These are phyloP conservation scores for Saturnispora besseyi DNA, from an alignment of 805 yeast genomes.

Conservation along the genomic window DNA sequence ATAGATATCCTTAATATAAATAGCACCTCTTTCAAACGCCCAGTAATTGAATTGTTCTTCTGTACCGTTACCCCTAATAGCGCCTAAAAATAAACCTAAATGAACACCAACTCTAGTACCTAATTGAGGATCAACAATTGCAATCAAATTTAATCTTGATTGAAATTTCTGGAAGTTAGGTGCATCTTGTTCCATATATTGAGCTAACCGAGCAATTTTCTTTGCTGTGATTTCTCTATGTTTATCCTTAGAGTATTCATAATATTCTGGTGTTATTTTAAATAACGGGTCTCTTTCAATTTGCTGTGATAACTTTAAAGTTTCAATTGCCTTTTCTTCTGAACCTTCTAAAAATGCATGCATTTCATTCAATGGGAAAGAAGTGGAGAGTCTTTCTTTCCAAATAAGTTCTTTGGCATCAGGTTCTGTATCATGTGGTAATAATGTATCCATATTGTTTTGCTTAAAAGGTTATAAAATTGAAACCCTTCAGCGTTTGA, in stretches of 20 bases:
- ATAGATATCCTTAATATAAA: conserved; percentile 49
- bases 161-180: conserved; percentile 39
- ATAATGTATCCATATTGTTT: conserved; percentile 6
- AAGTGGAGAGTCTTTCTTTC: conserved; percentile 37
- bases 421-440: conserved; percentile 24
- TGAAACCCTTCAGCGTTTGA: not conserved
- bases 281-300: conserved; percentile 62
- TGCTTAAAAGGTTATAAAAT: not conserved
- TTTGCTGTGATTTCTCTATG: conserved; percentile 52
- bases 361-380: conserved; percentile 37
- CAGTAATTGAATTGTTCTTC: conserved; percentile 76
- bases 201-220: conserved; percentile 53
- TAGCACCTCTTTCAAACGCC: conserved; percentile 63
- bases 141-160: conserved; percentile 49
- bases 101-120: conserved; percentile 84
- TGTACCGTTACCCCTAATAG: conserved; percentile 84
- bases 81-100: conserved; percentile 72
- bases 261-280: conserved; percentile 42
- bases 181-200: conserved; percentile 42
- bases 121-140: conserved; percentile 68
- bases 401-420: conserved; percentile 31
- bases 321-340: conserved; percentile 35
- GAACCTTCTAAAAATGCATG: conserved; percentile 49
- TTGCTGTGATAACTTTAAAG: conserved; percentile 45
- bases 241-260: conserved; percentile 47